A percentile compares a stretch with the other conserved stretches of the same genome.
Evolutionary conservation across 2,329 filamentous ascomycete species (phyloP).

Genomic region (Pseudohalonectria lignicola): DNA sequence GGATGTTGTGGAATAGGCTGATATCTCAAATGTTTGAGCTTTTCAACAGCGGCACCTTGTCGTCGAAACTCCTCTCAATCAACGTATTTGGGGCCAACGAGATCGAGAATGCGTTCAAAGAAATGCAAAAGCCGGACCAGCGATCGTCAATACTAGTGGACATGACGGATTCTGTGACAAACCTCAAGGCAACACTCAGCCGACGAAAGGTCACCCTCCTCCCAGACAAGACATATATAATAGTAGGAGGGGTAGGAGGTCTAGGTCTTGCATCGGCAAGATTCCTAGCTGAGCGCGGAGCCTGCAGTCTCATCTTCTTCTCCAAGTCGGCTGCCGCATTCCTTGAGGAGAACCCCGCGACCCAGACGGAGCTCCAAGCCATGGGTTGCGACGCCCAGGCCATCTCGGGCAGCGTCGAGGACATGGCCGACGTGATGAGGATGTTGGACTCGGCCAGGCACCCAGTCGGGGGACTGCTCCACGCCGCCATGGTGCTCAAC

Average conservation of each 20-base stretch:
- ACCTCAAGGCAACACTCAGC: no score
- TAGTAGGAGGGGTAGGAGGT: slow-evolving; percentile 26
- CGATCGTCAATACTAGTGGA: no score
- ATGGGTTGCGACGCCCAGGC: slow-evolving; percentile 10
- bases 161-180: no score
- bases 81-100: no score
- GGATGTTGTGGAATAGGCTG: no score
- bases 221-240: slow-evolving; percentile 19
- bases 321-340: slow-evolving; percentile 18
- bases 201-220: background rate
- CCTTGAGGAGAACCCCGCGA: slow-evolving; percentile 7
- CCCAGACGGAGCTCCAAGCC: slow-evolving; percentile 9
- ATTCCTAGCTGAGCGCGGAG: slow-evolving; percentile 25
- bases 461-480: slow-evolving; percentile 12
- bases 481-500: slow-evolving; percentile 14
- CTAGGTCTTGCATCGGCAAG: slow-evolving; percentile 21
- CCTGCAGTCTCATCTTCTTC: slow-evolving; percentile 24
- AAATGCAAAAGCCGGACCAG: no score
- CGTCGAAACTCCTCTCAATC: no score
- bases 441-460: slow-evolving; percentile 6
- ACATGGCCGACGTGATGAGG: slow-evolving; percentile 6
- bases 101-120: no score
- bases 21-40: no score
- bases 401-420: slow-evolving; percentile 9
- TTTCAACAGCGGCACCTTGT: no score